Evolutionary conservation across 108 stramenopile species (phyloP).

Genomic region (Discostella stelligeroides): DNA sequence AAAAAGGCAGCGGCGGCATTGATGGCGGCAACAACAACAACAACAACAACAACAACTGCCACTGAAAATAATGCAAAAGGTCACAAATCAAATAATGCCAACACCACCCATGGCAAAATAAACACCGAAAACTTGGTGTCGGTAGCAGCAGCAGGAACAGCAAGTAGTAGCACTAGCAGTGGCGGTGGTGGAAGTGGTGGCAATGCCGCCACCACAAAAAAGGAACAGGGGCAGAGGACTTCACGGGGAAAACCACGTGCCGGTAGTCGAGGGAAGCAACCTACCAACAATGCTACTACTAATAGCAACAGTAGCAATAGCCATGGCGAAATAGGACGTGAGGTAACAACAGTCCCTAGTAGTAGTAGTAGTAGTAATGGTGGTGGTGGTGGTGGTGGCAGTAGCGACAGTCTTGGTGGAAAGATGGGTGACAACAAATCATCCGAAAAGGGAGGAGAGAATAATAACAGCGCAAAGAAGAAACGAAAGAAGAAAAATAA

Average conservation of each 20-base stretch:
- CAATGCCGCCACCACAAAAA: background rate
- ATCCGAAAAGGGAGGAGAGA: slow-evolving; percentile 12
- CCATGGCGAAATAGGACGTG: too few species aligned
- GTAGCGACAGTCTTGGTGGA: background rate
- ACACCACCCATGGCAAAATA: background rate
- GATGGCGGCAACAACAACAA: too few species aligned
- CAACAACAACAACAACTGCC: background rate
- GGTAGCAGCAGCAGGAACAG: background rate
- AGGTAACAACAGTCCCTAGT: background rate
- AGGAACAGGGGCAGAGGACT: background rate
- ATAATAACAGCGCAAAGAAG: slow-evolving; percentile 14
- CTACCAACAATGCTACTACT: background rate
- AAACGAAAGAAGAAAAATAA: slow-evolving; percentile 1
- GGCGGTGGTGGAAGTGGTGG: background rate
- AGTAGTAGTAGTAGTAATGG: background rate
- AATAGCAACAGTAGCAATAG: background rate
- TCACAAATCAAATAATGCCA: too few species aligned
- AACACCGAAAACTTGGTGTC: too few species aligned
- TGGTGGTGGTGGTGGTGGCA: background rate
- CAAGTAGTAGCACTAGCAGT: background rate
- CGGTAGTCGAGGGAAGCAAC: background rate
- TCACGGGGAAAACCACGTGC: slow-evolving; percentile 13
- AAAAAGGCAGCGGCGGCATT: too few species aligned
- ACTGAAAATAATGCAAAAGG: too few species aligned
- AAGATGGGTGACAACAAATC: background rate